Base-by-base conservation (phyloP, 108 stramenopile species). In the Fragilaria crotonensis region DNA sequence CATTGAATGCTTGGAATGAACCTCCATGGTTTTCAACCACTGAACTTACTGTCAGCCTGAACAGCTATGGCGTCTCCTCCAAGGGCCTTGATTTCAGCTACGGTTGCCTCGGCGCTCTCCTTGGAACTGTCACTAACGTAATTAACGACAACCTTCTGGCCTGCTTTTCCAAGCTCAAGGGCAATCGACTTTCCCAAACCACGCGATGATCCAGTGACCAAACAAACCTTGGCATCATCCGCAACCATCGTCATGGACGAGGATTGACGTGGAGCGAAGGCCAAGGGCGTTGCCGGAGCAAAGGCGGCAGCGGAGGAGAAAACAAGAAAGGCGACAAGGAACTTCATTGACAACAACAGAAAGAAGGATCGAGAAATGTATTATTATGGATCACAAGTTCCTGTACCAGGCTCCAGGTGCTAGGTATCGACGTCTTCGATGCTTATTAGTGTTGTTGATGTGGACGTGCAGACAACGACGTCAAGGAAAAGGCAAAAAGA, bases 171-270 rank as follows among this genome's bases (percentile, higher is more conserved):
- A 54, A 97, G 73, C 14, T 92, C 92, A 48, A 87, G 59, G 19
- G 97, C 97, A 76, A 96, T 95, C 19, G 97, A 75, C 33, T 73
- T 73, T 67, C 97, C 97, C 23, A 98, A 76, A 27, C 97, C 97
- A 47, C 95, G 86, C 26, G 89, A 91, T 25, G 95, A 89, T 56
- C 95, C 95, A 23, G 95, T 96, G n/a, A 94, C 95, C 41, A 94
- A 65, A 56, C 69, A 62, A 58, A 89, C 88, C 67, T 90, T 90
- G 63, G 89, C 83, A 62, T 86, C 79, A 27, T 87, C 85, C 30
- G 85, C 89, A 20, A 89, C 84, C 88, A 90, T 86, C 48, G 67
- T 64, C 23, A 89, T 63, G 48, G 71, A 64, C 50, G 67, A 64
- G 46, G 64, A 60, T 22, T 63, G 19, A 2, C 25, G 51, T 2